Conservation (phyloP, 768 basidiomycete species). For the Leccinum barrowsii region DNA sequence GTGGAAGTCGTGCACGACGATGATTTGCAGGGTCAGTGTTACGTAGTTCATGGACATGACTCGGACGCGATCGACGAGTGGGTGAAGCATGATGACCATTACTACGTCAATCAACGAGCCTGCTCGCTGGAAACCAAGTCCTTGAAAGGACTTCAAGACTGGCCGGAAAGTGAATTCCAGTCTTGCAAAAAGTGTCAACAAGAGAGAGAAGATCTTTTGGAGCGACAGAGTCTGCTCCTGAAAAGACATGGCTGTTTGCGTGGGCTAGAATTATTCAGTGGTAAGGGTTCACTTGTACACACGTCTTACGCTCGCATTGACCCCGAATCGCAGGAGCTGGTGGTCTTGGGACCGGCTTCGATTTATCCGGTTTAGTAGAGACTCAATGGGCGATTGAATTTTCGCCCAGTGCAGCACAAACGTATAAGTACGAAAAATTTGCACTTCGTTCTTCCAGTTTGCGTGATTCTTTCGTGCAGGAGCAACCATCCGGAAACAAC, state of each 20-base stretch:
- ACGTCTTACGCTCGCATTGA: not conserved
- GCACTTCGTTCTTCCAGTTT: not conserved
- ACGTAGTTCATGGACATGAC: constrained; percentile 39
- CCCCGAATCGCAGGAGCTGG: constrained; percentile 54
- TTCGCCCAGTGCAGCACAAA: constrained; percentile 57
- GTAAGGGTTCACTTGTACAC: constrained; percentile 32
- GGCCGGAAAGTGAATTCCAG: constrained; percentile 27
- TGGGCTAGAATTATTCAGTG: constrained; percentile 68
- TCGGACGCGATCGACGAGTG: constrained; percentile 33
- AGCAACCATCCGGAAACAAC: constrained; percentile 55
- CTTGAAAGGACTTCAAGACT: constrained; percentile 22
- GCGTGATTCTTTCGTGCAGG: constrained; percentile 33
- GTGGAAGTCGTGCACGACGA: constrained; percentile 27
- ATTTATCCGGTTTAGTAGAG: constrained; percentile 56
- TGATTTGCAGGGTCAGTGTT: constrained; percentile 53
- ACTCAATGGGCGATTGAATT: constrained; percentile 70
- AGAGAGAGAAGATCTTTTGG: constrained; percentile 30
- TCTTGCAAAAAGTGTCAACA: constrained; percentile 41
- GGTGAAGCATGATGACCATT: constrained; percentile 57
- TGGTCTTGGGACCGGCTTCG: constrained; percentile 66
- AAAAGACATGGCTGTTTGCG: constrained; percentile 43
- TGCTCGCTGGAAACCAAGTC: constrained; percentile 16
- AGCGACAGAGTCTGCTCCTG: constrained; percentile 30
- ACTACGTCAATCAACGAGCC: constrained; percentile 43
- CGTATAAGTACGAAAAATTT: constrained; percentile 48